Evolutionary conservation across 1,284 basidiomycete genomes (phyloP).

Genomic region (Mrakiaceae sp.): DNA sequence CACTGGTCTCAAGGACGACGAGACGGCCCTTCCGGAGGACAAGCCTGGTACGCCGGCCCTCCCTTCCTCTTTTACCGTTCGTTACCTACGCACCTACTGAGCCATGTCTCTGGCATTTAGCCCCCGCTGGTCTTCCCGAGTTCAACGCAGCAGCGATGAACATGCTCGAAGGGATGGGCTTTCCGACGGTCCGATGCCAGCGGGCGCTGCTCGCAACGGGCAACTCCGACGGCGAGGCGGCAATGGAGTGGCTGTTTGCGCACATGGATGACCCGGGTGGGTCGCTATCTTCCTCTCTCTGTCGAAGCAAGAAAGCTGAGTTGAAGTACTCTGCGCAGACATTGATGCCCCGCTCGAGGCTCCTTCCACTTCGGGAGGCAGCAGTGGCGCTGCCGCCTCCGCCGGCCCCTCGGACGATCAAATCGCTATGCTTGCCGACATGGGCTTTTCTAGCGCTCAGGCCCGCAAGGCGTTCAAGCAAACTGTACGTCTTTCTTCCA

Average conservation of each 20-base stretch:
- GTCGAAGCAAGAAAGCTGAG: too few relatives aligned
- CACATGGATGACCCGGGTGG: slow-evolving; percentile 90
- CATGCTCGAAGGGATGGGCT: slow-evolving; percentile 77
- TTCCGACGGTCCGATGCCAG: slow-evolving; percentile 67
- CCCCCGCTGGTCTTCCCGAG: slow-evolving; percentile 40
- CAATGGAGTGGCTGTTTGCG: slow-evolving; percentile 90
- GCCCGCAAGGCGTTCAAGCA: slow-evolving; percentile 78
- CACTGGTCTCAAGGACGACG: slow-evolving; percentile 58
- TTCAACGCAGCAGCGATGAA: slow-evolving; percentile 64
- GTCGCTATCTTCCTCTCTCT: slow-evolving; percentile 18
- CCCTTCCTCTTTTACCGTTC: neutral
- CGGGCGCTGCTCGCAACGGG: slow-evolving; percentile 85
- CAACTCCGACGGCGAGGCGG: slow-evolving; percentile 61
- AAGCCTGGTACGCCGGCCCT: neutral
- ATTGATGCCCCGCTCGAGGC: slow-evolving; percentile 70
- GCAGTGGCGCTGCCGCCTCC: slow-evolving; percentile 23
- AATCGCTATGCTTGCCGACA: slow-evolving; percentile 65
- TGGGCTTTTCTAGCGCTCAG: slow-evolving; percentile 83
- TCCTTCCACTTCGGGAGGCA: slow-evolving; percentile 17
- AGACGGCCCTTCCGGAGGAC: slow-evolving; percentile 59
- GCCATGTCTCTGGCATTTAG: slow-evolving; percentile 4
- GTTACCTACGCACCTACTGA: slow-evolving; percentile 7
- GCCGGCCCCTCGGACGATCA: slow-evolving; percentile 55
- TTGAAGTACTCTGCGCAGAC: slow-evolving; percentile 39
- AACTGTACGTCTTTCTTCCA: slow-evolving; percentile 46